A percentile compares a stretch with the other conserved stretches of the same genome.
Evolutionary conservation across 192 early-diverging fungal genomes (phyloP).

Genomic region (Cladochytrium replicatum): DNA sequence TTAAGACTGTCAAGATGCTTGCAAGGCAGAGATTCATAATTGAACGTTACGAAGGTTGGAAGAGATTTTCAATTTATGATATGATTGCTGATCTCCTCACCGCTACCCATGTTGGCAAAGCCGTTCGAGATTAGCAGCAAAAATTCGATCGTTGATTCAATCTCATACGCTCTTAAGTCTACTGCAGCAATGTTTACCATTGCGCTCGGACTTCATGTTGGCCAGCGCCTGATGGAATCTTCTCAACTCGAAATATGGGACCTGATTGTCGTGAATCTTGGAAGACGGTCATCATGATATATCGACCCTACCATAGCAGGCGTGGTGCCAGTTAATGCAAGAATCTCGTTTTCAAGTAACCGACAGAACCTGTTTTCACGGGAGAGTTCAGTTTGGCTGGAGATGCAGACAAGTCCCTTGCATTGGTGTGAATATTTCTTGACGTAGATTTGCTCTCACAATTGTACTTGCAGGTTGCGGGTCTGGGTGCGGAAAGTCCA

Average conservation of each 20-base stretch:
- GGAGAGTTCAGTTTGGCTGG: conserved; percentile 14
- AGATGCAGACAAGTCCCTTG: conserved; percentile 7
- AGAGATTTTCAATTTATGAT: conserved; percentile 1
- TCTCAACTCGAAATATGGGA: conserved; percentile 5
- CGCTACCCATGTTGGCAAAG: no score
- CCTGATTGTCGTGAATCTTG: not conserved
- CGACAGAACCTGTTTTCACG: conserved; percentile 46
- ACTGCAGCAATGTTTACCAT: conserved; percentile 12
- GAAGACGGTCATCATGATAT: conserved; percentile 16
- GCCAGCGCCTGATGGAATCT: not conserved
- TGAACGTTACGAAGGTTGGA: conserved; percentile 4
- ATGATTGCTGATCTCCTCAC: no score
- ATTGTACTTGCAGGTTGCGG: not conserved
- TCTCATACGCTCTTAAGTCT: conserved; percentile 9
- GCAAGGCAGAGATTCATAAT: conserved; percentile 6
- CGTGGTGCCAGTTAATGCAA: not conserved
- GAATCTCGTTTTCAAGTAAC: conserved; percentile 12
- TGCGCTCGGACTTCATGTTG: conserved; percentile 4
- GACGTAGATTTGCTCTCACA: not conserved
- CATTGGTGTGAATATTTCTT: conserved; percentile 2
- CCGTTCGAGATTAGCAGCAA: no score
- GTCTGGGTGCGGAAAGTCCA: conserved; percentile 62
- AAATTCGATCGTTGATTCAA: no score
- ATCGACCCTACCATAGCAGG: conserved; percentile 11
- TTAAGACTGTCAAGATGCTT: conserved; percentile 12